Conservation (phyloP, 192 early-diverging fungal genomes). For the Entomortierella parvispora region DNA sequence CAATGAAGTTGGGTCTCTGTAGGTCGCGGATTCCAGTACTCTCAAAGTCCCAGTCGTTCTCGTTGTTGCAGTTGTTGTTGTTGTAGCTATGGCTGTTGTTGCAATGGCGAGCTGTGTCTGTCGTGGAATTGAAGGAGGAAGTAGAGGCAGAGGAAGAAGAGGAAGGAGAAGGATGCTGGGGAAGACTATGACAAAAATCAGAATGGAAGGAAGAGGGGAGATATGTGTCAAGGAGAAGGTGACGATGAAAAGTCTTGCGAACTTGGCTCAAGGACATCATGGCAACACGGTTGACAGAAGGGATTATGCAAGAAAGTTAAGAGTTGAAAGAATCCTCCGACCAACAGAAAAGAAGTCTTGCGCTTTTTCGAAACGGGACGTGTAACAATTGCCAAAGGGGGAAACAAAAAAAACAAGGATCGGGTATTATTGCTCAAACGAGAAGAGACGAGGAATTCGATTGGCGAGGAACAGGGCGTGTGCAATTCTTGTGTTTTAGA, state of each 20-base stretch:
- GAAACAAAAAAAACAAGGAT: conserved; percentile 6
- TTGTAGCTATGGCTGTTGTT: no score
- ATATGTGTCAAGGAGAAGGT: conserved; percentile 11
- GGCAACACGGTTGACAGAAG: neutral
- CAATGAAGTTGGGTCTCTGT: no score
- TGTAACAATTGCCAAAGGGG: neutral
- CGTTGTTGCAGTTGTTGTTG: no score
- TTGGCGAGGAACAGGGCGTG: no score
- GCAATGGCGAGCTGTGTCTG: no score
- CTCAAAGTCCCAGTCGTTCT: no score
- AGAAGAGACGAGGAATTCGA: no score
- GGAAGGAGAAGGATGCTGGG: neutral
- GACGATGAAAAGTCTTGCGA: conserved; percentile 21
- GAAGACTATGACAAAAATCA: neutral
- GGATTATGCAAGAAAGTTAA: neutral
- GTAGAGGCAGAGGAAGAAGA: neutral
- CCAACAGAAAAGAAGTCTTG: neutral
- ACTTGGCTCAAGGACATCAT: conserved; percentile 21
- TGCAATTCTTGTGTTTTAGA: no score
- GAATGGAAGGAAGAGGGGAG: conserved; percentile 4
- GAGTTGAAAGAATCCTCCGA: neutral
- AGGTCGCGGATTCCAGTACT: no score
- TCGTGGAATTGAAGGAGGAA: no score
- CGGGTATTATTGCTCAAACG: neutral
- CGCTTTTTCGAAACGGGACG: neutral